Conservation (phyloP, 75 land plant species). For the Pseudotsuga menziesii region DNA sequence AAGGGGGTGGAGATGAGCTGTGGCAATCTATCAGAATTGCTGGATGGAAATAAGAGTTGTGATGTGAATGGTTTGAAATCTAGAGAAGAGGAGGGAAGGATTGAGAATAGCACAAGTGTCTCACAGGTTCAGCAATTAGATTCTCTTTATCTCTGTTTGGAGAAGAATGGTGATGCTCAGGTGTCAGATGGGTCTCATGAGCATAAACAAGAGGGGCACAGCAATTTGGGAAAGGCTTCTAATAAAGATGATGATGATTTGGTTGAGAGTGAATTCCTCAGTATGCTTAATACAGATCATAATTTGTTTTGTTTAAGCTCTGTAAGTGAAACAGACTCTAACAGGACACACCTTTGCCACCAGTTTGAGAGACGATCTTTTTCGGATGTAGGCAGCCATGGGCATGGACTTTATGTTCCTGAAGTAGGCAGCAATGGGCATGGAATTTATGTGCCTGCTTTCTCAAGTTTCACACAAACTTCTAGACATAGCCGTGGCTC, state of each 20-base stretch:
- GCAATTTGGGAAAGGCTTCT: neutral
- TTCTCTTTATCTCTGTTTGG: neutral
- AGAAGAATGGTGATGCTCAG: neutral
- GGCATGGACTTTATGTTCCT: neutral
- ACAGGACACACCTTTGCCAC: constrained; percentile 14
- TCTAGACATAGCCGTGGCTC: neutral
- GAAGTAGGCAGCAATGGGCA: neutral
- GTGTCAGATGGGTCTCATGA: too few species aligned
- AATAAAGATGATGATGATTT: constrained; percentile 22
- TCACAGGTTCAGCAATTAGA: neutral
- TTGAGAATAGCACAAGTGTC: neutral
- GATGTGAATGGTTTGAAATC: neutral
- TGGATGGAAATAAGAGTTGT: neutral
- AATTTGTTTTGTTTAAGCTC: neutral
- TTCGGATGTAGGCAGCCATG: neutral
- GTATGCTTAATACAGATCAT: constrained; percentile 14
- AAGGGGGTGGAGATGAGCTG: constrained; percentile 48
- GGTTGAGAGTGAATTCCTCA: constrained; percentile 20
- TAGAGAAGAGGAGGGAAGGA: neutral
- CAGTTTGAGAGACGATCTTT: constrained; percentile 16
- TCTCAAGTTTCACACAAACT: neutral
- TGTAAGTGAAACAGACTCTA: constrained; percentile 10
- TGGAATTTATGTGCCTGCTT: too few species aligned
- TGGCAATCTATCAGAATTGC: neutral
- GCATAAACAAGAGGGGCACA: neutral